Evolutionary conservation across 176 grass and related monocot genomes (phyloP), one percentile per base, ranked within the genome.

Genomic region (Avena eriantha): DNA sequence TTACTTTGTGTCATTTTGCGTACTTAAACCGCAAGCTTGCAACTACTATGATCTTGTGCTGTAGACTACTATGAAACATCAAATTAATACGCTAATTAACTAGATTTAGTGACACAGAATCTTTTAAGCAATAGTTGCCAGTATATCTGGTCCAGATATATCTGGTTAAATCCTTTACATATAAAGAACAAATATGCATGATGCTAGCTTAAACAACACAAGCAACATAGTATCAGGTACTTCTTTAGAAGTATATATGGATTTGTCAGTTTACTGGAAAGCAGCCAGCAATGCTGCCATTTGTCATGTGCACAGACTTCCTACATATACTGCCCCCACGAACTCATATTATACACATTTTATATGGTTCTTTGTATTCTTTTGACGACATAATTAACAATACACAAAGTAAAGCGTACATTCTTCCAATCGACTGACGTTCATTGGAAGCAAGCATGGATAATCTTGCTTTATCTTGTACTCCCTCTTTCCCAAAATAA

Each of bases 211-310:
- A 66, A 81, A 66, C 47, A 69, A 81, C 66, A 51, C 21, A 67
- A 26, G 43, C 22, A 33, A 65, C 24, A 66, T 2, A 69, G 39
- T 50, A 81, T 17, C 10, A 29, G 0, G 23, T 51, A 82, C 63
- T 48, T 69, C 17, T 50, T 21, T 36, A 39, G 2, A 66, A 29
- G 16, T 66, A 66, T 49, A 68, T 10, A 49, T 67, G 3, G 3
- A 48, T 31, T 21, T 67, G 60, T 50, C 19, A 67, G 55, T 65
- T 10, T 80, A 24, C 63, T 41, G 39, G 3, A 43, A 65, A 65
- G 58, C 8, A 10, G 59, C 58, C 58, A 65, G 26, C 17, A 10
- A 81, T 34, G 60, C 23, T 81, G 79, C 43, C 60, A 81, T 81
- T 67, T 81, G 60, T 50, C 78, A 64, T 43, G 21, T 6, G 21